Percentiles rank a stretch among this genome's conserved stretches.
These are phyloP conservation scores for Stipa capillata DNA, from an alignment of 176 grass and related monocot genomes.

Conservation along the genomic window DNA sequence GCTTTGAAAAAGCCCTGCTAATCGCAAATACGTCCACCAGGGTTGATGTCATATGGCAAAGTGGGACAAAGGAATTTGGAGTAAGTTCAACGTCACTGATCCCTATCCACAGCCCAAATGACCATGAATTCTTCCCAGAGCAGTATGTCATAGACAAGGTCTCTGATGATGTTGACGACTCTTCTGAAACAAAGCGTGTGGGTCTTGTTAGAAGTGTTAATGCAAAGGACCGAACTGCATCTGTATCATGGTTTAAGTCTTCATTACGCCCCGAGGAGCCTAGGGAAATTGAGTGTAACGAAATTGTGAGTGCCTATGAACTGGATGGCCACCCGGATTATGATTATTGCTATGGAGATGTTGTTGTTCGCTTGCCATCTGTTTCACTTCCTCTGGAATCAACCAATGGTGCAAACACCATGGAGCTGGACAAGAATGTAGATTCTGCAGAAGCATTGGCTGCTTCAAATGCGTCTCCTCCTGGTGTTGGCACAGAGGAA, in stretches of 20 bases:
- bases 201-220: conserved; percentile 80
- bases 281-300: conserved; percentile 45
- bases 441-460: conserved; percentile 15
- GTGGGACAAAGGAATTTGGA: conserved; percentile 62
- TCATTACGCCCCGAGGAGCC: conserved; percentile 38
- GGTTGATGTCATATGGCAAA: conserved; percentile 87
- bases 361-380: conserved; percentile 76
- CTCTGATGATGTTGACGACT: conserved; percentile 67
- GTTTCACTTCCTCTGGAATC: conserved; percentile 49
- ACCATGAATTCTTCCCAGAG: conserved; percentile 92
- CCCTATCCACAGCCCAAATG: conserved; percentile 77
- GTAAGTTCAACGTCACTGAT: conserved; percentile 65
- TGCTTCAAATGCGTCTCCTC: conserved; percentile 23
- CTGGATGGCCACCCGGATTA: conserved; percentile 92
- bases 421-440: conserved; percentile 38
- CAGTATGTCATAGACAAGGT: conserved; percentile 76
- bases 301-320: conserved; percentile 94
- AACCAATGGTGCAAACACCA: conserved; percentile 17
- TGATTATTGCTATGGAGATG: conserved; percentile 94
- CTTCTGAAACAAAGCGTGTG: conserved; percentile 44
- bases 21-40: conserved; percentile 64
- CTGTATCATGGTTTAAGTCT: conserved; percentile 75
- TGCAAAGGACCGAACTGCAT: conserved; percentile 68
- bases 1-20: conserved; percentile 72
- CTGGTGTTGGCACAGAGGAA: conserved; percentile 30